These are phyloP conservation scores for Chrysoporthe cubensis DNA, from an alignment of 2,329 filamentous ascomycete species.

Conservation along the genomic window DNA sequence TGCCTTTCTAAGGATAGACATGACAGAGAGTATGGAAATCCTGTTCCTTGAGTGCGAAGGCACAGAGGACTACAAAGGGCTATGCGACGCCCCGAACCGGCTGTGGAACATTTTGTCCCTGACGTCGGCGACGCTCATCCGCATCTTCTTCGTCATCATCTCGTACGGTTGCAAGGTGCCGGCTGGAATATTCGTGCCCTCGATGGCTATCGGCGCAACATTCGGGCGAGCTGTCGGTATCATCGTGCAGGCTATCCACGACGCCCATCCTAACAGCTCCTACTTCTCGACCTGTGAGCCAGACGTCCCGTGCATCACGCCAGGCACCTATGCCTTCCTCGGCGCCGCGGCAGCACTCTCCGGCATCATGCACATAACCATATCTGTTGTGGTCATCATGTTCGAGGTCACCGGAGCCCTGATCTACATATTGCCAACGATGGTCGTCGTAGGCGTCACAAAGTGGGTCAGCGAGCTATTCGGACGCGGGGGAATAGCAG, in stretches of 20 bases:
- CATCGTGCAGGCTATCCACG: slow-evolving; percentile 85
- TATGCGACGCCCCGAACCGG: slow-evolving; percentile 80
- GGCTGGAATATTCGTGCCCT: slow-evolving; percentile 96
- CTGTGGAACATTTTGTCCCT: slow-evolving; percentile 80
- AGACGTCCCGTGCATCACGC: slow-evolving; percentile 94
- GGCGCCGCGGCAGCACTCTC: slow-evolving; percentile 89
- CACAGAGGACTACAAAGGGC: slow-evolving; percentile 82
- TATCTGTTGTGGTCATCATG: slow-evolving; percentile 98
- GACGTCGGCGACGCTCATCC: slow-evolving; percentile 76
- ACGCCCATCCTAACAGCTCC: slow-evolving; percentile 76
- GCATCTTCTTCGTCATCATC: slow-evolving; percentile 85
- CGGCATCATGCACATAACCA: slow-evolving; percentile 97
- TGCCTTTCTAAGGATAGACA: slow-evolving; percentile 92
- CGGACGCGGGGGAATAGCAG: slow-evolving; percentile 87
- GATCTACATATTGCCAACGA: slow-evolving; percentile 95
- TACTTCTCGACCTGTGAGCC: slow-evolving; percentile 91
- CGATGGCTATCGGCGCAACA: slow-evolving; percentile 94
- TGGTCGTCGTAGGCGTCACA: slow-evolving; percentile 97
- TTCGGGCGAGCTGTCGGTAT: slow-evolving; percentile 96
- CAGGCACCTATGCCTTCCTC: slow-evolving; percentile 94
- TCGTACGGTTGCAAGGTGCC: slow-evolving; percentile 98
- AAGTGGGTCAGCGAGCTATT: slow-evolving; percentile 91
- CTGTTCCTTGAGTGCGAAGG: slow-evolving; percentile 93
- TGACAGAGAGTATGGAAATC: slow-evolving; percentile 99
- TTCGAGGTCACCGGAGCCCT: slow-evolving; percentile 97